Percentiles rank a stretch among this genome's conserved stretches.
phyloP scores from a whole-genome alignment of 805 yeast genomes.

The Wickerhamomyces tratensis region DNA sequence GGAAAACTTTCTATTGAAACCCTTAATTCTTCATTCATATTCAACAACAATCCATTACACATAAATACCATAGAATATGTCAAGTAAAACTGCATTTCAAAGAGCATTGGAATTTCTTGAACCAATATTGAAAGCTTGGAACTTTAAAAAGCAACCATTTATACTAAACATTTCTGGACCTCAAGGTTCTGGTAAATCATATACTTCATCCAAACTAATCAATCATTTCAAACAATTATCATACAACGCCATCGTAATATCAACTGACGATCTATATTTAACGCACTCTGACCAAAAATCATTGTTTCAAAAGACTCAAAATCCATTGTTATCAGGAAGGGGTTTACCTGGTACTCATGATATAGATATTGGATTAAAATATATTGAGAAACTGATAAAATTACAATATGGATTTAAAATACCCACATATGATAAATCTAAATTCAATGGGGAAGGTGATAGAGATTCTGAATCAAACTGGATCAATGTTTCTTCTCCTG shows the following conservation, averaged over 20 bases:
- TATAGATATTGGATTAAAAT: constrained; percentile 21
- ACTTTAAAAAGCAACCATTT: constrained; percentile 27
- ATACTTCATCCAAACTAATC: constrained; percentile 34
- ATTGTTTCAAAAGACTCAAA: constrained; percentile 28
- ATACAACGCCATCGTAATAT: constrained; percentile 38
- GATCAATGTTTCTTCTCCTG: constrained; percentile 26
- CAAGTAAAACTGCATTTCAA: background rate
- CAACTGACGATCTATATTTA: constrained; percentile 83
- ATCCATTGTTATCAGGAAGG: constrained; percentile 59
- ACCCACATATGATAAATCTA: constrained; percentile 77
- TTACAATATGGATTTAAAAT: constrained; percentile 23
- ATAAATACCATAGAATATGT: too few species aligned
- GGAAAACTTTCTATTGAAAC: too few species aligned
- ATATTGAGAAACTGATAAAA: constrained; percentile 23
- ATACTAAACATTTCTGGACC: constrained; percentile 59
- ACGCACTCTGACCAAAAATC: constrained; percentile 49
- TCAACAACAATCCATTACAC: too few species aligned
- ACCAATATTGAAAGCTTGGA: constrained; percentile 19
- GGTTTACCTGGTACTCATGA: constrained; percentile 97
- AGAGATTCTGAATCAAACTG: constrained; percentile 34
- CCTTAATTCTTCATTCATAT: too few species aligned
- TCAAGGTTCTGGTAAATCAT: constrained; percentile 75
- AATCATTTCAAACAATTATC: constrained; percentile 17
- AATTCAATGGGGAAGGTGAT: constrained; percentile 70
- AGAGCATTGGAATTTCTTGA: constrained; percentile 16